These are phyloP conservation scores for Exophiala alcalophila DNA, from an alignment of 2,329 filamentous ascomycete species.

Conservation along the genomic window DNA sequence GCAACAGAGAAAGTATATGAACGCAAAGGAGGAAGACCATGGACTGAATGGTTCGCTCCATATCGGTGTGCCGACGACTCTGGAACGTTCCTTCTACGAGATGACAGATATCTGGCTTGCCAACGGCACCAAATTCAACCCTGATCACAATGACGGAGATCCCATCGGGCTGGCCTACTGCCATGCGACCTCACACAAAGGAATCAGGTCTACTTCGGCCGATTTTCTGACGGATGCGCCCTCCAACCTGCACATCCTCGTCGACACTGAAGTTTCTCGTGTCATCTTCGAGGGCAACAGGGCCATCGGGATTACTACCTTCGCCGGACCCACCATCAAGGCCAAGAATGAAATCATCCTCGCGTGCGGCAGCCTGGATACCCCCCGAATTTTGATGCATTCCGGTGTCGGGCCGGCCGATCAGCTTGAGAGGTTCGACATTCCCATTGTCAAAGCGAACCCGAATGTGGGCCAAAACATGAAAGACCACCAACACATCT, in stretches of 20 bases:
- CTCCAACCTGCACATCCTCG: constrained; percentile 54
- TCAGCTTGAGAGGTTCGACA: constrained; percentile 43
- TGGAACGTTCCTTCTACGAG: constrained; percentile 49
- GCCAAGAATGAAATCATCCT: constrained; percentile 43
- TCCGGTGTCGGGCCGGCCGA: constrained; percentile 48
- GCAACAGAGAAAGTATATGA: constrained; percentile 47
- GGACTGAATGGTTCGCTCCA: constrained; percentile 50
- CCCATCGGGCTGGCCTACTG: constrained; percentile 55
- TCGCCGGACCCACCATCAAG: constrained; percentile 39
- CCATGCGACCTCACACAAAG: constrained; percentile 51
- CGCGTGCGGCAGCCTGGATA: constrained; percentile 40
- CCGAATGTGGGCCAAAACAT: constrained; percentile 47
- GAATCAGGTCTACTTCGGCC: constrained; percentile 50
- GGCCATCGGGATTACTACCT: constrained; percentile 46
- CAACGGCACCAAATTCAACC: constrained; percentile 50
- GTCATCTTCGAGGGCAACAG: constrained; percentile 48
- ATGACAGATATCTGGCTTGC: constrained; percentile 50
- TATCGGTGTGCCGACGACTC: constrained; percentile 49
- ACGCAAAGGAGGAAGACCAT: constrained; percentile 47
- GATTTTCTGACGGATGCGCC: constrained; percentile 49
- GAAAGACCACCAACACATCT: constrained; percentile 42
- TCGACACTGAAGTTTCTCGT: constrained; percentile 48
- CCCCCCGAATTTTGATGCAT: constrained; percentile 45
- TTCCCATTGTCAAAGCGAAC: constrained; percentile 41
- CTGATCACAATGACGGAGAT: constrained; percentile 58